These are phyloP conservation scores for Botryotinia convoluta DNA, from an alignment of 2,329 filamentous ascomycete genomes.

Conservation along the genomic window DNA sequence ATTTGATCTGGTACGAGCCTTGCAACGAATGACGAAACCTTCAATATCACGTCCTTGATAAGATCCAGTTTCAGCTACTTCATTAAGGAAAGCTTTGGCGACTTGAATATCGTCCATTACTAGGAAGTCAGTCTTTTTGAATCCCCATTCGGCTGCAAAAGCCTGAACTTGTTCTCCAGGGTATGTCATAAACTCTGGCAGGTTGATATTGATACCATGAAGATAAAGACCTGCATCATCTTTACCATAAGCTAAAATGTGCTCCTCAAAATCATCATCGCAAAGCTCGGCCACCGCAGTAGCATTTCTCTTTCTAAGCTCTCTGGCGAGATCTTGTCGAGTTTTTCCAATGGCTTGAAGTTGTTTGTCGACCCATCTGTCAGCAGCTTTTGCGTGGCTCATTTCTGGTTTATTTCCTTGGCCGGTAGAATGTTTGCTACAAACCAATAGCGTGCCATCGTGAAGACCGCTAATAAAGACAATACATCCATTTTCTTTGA, in stretches of 20 bases:
- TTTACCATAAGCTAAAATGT: slow-evolving; percentile 83
- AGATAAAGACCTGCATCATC: slow-evolving; percentile 88
- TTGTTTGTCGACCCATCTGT: slow-evolving; percentile 78
- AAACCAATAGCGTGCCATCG: slow-evolving; percentile 87
- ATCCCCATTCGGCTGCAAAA: slow-evolving; percentile 91
- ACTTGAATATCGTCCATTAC: slow-evolving; percentile 70
- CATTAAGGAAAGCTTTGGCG: slow-evolving; percentile 78
- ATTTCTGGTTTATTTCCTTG: slow-evolving; percentile 58
- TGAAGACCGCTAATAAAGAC: slow-evolving; percentile 93
- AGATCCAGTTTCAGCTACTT: slow-evolving; percentile 81
- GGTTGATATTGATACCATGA: slow-evolving; percentile 92
- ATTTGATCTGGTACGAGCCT: slow-evolving; percentile 50
- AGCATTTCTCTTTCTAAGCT: slow-evolving; percentile 76
- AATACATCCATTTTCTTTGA: slow-evolving; percentile 99
- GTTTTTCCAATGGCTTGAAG: slow-evolving; percentile 74
- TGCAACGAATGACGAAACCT: slow-evolving; percentile 94
- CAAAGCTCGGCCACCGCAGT: slow-evolving; percentile 95
- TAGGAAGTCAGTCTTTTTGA: slow-evolving; percentile 81
- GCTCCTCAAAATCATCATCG: slow-evolving; percentile 94
- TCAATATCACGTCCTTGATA: slow-evolving; percentile 92
- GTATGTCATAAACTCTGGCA: slow-evolving; percentile 89
- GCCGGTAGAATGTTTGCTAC: slow-evolving; percentile 97
- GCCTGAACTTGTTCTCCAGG: slow-evolving; percentile 77
- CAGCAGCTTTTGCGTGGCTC: slow-evolving; percentile 83
- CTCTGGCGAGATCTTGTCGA: slow-evolving; percentile 71